These are phyloP conservation scores for Breynia disticha DNA, from an alignment of 441 rosid species.

Conservation along the genomic window DNA sequence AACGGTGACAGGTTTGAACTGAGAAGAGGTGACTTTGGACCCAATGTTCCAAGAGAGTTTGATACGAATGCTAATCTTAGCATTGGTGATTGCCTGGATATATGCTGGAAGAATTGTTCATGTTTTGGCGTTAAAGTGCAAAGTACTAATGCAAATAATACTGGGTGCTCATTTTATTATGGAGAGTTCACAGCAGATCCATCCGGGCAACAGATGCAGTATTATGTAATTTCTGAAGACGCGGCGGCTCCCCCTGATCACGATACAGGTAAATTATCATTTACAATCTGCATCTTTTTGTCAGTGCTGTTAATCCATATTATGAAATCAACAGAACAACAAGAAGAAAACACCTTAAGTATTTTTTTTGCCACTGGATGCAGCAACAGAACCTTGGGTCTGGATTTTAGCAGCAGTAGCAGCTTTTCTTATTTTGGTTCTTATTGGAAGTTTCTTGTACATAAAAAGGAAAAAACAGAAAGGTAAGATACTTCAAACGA, in stretches of 20 bases:
- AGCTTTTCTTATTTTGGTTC: background rate
- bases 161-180: background rate
- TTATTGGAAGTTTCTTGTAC: slow-evolving; percentile 1
- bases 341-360: too few relatives aligned
- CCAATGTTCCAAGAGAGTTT: background rate
- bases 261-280: background rate
- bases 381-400: slow-evolving; percentile 8
- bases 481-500: slow-evolving; percentile 1
- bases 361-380: too few relatives aligned
- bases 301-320: too few relatives aligned
- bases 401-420: background rate
- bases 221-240: slow-evolving; percentile 2
- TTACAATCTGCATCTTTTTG: too few relatives aligned
- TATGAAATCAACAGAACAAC: too few relatives aligned
- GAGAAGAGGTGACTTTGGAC: background rate
- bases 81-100: slow-evolving; percentile 7
- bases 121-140: background rate
- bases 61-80: background rate
- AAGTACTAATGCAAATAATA: background rate
- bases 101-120: slow-evolving; percentile 4
- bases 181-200: background rate
- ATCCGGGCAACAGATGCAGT: background rate
- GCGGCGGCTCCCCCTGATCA: too few relatives aligned
- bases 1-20: background rate
- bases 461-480: slow-evolving; percentile 9